Evolutionary conservation across 495 filamentous ascomycete species (phyloP).

Genomic region (Aspergillus sclerotiicarbonarius): DNA sequence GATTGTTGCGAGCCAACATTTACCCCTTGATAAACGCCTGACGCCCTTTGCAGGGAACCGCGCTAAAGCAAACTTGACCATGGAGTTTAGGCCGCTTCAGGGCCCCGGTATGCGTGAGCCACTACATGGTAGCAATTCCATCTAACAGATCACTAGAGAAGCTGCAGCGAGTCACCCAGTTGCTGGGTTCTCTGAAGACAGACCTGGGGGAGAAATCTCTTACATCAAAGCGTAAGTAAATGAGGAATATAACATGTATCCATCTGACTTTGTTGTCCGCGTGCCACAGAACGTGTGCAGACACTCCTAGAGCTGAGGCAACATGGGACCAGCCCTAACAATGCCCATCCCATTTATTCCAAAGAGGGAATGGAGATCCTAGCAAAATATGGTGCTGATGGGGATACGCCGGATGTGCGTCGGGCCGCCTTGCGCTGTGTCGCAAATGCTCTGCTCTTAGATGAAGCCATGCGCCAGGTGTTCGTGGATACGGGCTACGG

Average conservation of each 20-base stretch:
- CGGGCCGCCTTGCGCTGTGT: conserved; percentile 80
- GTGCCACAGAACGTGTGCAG: conserved; percentile 54
- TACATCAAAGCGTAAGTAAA: conserved; percentile 54
- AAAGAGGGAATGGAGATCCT: conserved; percentile 75
- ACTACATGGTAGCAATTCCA: conserved; percentile 10
- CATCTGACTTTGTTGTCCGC: conserved; percentile 9
- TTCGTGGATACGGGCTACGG: conserved; percentile 80
- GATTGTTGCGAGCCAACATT: background rate
- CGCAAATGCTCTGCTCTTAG: conserved; percentile 81
- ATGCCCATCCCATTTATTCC: conserved; percentile 79
- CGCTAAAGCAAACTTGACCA: conserved; percentile 9
- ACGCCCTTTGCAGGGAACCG: background rate
- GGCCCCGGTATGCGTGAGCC: conserved; percentile 30
- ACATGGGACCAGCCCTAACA: conserved; percentile 65
- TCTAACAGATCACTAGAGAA: conserved; percentile 52
- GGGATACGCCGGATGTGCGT: conserved; percentile 58
- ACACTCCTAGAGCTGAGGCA: conserved; percentile 75
- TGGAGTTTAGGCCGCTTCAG: conserved; percentile 29
- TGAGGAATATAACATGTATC: background rate
- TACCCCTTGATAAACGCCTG: background rate
- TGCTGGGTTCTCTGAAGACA: conserved; percentile 56
- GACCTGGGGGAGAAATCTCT: conserved; percentile 57
- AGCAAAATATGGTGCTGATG: conserved; percentile 65
- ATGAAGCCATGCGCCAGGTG: conserved; percentile 66
- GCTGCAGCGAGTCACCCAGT: conserved; percentile 56